phyloP scores from a whole-genome alignment of 2,329 filamentous ascomycete species.

The Dactylellina leptospora region DNA sequence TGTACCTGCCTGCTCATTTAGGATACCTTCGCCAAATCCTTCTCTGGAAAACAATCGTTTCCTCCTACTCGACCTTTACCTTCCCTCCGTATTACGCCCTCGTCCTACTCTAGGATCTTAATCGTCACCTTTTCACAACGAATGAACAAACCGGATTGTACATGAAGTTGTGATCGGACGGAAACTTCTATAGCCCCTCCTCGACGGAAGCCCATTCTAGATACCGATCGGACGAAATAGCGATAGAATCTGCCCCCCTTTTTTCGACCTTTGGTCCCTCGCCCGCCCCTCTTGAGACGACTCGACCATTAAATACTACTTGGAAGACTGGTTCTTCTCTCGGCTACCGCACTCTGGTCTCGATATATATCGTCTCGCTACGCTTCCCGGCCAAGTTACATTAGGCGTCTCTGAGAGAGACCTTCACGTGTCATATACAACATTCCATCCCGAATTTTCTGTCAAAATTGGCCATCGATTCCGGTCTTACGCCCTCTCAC shows the following conservation, averaged over 20 bases:
- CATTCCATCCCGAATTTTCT: not conserved
- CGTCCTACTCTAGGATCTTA: slow-evolving; percentile 11
- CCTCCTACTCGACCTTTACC: slow-evolving; percentile 4
- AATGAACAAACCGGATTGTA: slow-evolving; percentile 4
- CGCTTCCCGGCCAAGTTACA: slow-evolving; percentile 6
- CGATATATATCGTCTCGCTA: slow-evolving; percentile 30
- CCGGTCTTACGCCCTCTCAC: slow-evolving; percentile 36
- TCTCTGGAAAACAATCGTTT: slow-evolving; percentile 25
- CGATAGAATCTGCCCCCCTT: slow-evolving; percentile 14
- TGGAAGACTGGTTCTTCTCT: slow-evolving; percentile 4
- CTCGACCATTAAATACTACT: slow-evolving; percentile 5
- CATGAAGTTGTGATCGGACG: slow-evolving; percentile 21
- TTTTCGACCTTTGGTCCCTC: not conserved
- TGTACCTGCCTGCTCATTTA: slow-evolving; percentile 39
- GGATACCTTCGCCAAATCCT: slow-evolving; percentile 40
- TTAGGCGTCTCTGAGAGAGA: slow-evolving; percentile 29
- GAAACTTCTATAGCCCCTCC: slow-evolving; percentile 37
- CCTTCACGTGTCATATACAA: slow-evolving; percentile 30
- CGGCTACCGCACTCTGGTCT: slow-evolving; percentile 6
- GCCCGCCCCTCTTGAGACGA: slow-evolving; percentile 6
- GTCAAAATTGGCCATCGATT: slow-evolving; percentile 28
- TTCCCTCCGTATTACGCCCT: not conserved
- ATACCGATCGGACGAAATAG: slow-evolving; percentile 3
- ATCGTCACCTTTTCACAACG: slow-evolving; percentile 11
- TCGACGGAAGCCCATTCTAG: not conserved